These are phyloP conservation scores for Posidonia oceanica DNA, from an alignment of 116 monocot genomes.

Conservation along the genomic window DNA sequence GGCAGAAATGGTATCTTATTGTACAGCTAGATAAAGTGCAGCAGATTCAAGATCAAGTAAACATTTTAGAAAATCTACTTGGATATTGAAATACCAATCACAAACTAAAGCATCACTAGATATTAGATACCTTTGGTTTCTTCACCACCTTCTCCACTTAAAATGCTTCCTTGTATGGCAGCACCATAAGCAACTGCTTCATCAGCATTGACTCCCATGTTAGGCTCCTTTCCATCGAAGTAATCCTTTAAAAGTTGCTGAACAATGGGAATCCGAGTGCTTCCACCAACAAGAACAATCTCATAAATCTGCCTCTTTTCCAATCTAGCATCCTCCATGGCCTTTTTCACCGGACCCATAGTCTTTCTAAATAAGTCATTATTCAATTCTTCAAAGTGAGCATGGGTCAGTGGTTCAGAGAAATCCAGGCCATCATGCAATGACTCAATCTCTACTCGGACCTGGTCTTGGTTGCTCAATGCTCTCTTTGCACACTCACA, in stretches of 20 bases:
- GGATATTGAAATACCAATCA: too few species aligned
- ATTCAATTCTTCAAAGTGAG: conserved; percentile 68
- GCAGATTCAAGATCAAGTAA: too few species aligned
- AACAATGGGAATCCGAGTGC: conserved; percentile 78
- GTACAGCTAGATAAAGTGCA: too few species aligned
- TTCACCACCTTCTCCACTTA: too few species aligned
- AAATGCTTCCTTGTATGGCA: conserved; percentile 61
- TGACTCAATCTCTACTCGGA: conserved; percentile 57
- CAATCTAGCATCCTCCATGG: conserved; percentile 58
- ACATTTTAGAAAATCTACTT: too few species aligned
- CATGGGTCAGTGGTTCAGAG: conserved; percentile 56
- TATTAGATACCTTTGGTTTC: too few species aligned
- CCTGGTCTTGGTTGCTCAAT: conserved; percentile 52
- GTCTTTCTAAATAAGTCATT: conserved; percentile 64
- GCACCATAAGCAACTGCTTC: conserved; percentile 76
- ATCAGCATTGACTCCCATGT: conserved; percentile 65
- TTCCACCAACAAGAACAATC: conserved; percentile 71
- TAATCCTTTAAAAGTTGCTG: conserved; percentile 61
- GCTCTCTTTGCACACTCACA: conserved; percentile 66
- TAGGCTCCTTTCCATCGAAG: conserved; percentile 69
- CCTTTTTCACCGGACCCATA: conserved; percentile 70
- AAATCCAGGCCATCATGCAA: conserved; percentile 62
- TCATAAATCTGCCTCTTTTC: conserved; percentile 61
- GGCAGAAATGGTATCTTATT: too few species aligned
- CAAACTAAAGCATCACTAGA: too few species aligned